Conservation (phyloP, 2,329 filamentous ascomycete genomes). For the Claviceps digitariae region DNA sequence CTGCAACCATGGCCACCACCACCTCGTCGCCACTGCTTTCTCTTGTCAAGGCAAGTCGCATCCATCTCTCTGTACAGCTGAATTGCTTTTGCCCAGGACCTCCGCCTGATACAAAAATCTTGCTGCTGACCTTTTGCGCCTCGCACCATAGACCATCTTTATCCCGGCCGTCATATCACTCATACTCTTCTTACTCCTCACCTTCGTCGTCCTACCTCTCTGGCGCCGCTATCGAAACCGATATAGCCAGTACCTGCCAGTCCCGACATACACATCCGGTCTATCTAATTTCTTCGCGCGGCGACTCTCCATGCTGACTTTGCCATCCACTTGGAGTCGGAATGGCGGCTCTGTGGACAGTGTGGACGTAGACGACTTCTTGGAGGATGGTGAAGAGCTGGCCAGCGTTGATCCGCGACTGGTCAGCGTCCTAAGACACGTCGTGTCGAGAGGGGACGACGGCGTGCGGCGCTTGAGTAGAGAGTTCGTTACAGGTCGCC, state of each 20-base stretch:
- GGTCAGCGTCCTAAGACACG: conserved; percentile 24
- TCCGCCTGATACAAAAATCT: background rate
- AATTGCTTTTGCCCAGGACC: background rate
- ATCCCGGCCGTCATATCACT: conserved; percentile 60
- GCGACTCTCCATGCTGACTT: conserved; percentile 14
- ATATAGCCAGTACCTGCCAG: conserved; percentile 61
- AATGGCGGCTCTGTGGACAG: conserved; percentile 27
- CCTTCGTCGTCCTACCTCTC: conserved; percentile 51
- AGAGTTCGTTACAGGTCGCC: conserved; percentile 37
- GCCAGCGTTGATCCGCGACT: conserved; percentile 42
- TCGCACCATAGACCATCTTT: conserved; percentile 45
- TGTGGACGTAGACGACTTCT: conserved; percentile 27
- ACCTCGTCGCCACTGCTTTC: conserved; percentile 10
- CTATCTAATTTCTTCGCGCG: conserved; percentile 35
- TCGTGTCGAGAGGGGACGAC: conserved; percentile 26
- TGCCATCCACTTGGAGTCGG: conserved; percentile 36
- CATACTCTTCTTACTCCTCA: conserved; percentile 50
- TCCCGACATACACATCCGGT: conserved; percentile 43
- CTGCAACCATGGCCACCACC: background rate
- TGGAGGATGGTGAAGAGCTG: conserved; percentile 51
- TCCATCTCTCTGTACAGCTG: background rate
- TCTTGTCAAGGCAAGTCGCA: conserved; percentile 21
- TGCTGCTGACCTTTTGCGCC: conserved; percentile 2
- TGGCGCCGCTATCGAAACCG: conserved; percentile 57
- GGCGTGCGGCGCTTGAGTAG: conserved; percentile 54